phyloP scores from a whole-genome alignment of 2,329 filamentous ascomycete species.

The Colletotrichum viniferum region DNA sequence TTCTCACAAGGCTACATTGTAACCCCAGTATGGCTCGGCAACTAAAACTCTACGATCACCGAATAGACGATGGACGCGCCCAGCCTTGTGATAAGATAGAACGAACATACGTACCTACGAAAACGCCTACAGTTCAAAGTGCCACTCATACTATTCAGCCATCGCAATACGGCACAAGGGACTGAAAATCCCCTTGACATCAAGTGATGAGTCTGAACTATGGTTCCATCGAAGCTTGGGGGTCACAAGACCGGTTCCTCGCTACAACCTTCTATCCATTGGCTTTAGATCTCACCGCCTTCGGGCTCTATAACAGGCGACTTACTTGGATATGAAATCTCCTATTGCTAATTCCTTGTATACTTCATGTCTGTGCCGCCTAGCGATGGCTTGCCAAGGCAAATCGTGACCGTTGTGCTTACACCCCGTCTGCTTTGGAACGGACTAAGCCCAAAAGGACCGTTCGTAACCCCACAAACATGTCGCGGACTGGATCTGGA shows the following conservation, averaged over 20 bases:
- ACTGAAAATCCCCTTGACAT: not conserved
- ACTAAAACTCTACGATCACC: not conserved
- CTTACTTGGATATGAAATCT: not conserved
- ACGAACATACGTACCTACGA: not conserved
- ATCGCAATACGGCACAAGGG: not conserved
- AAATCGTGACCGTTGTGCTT: not conserved
- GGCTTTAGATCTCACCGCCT: not conserved
- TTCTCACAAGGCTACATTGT: not conserved
- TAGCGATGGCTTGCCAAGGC: not conserved
- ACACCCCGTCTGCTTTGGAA: not conserved
- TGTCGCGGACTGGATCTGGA: not conserved
- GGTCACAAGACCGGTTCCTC: not conserved
- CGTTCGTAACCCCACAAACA: not conserved
- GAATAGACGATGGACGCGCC: not conserved
- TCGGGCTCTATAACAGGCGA: not conserved
- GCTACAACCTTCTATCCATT: not conserved
- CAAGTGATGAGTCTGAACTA: not conserved
- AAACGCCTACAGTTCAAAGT: fast-evolving
- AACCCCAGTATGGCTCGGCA: fast-evolving
- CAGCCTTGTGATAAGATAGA: not conserved
- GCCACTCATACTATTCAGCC: not conserved
- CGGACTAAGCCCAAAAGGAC: not conserved
- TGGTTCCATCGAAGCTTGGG: fast-evolving
- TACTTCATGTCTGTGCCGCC: not conserved
- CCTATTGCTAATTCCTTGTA: not conserved